Base-by-base conservation (phyloP, 1,139 yeast genomes). In the Candida sp. region DNA sequence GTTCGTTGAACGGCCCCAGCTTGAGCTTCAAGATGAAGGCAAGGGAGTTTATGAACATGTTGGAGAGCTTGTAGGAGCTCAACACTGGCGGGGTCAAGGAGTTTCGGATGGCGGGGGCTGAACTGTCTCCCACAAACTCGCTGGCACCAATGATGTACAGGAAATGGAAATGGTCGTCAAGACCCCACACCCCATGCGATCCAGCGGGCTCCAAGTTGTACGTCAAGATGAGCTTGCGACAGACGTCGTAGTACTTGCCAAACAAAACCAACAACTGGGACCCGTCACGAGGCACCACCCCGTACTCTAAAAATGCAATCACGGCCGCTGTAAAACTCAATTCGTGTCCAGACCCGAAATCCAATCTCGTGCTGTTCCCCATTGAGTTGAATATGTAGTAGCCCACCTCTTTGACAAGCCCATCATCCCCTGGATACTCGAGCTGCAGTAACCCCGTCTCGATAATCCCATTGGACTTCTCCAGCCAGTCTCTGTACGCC, bases 291-390 rank as follows among this genome's bases (percentile, higher is more conserved):
- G 49, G 48, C 17, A 73, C 49, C 3, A 65, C 49, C 2, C 62
- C 58, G 26, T 51, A 53, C 11, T 65, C 66, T 47, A 84, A 68
- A 7, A 90, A 69, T 1, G 88, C 86, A 0, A 92, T 91, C 7
- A 92, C 55, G 62, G 90, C 92, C 1, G 98, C 97, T 33, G 94
- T 60, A 63, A 88, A 94, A 37, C 93, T 87, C 45, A 94, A 72
- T 63, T 94, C 99, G 68, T 94, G 99, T 5, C 99, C 99, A 0
- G 98, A 91, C 0, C 99, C 99, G 67, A 78, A 94, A 63, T 94
- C 99, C 49, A 94, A 71, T 46, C 99, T 73, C 47, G 86, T 83
- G 44, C 81, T 73, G 0, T 97, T 92, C 0, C 99, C 99, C 69
- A 94, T 91, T 0, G 93, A 68, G 43, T 86, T 85, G 3, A 72